phyloP scores from a whole-genome alignment of 345 rosid genomes.

The Acer saccharum region DNA sequence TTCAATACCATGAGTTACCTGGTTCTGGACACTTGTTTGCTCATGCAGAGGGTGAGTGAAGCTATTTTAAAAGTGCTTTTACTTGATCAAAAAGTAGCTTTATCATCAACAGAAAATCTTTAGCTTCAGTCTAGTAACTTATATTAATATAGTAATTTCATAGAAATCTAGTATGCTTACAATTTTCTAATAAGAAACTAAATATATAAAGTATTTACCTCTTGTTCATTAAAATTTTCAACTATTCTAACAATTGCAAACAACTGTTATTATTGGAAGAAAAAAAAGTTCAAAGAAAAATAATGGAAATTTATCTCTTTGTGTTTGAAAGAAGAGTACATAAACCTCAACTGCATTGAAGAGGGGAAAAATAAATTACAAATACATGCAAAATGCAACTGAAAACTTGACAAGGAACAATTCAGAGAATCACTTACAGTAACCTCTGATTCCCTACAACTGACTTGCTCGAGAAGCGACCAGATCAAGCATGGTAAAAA shows the following conservation, averaged over 20 bases:
- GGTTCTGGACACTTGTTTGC: constrained; percentile 60
- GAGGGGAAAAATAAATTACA: constrained; percentile 1
- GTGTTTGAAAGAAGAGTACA: neutral
- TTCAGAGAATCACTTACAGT: constrained; percentile 7
- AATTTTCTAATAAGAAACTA: too few species aligned
- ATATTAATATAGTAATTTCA: too few species aligned
- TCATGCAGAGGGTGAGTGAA: constrained; percentile 46
- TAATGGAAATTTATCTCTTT: constrained; percentile 3
- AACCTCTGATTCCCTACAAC: neutral
- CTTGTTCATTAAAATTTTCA: too few species aligned
- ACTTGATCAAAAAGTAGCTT: constrained; percentile 24
- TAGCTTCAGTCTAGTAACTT: neutral
- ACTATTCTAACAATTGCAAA: too few species aligned
- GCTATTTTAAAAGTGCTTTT: constrained; percentile 45
- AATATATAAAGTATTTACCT: too few species aligned
- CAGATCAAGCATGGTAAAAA: constrained; percentile 2
- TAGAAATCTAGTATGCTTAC: too few species aligned
- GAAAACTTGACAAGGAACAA: neutral
- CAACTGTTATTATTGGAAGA: too few species aligned
- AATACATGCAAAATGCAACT: constrained; percentile 5
- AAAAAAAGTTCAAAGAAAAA: too few species aligned
- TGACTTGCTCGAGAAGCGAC: neutral
- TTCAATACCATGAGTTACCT: constrained; percentile 55
- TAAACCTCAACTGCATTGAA: neutral
- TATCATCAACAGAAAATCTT: neutral